Evolutionary conservation across 345 rosid genomes (phyloP).

Genomic region (Theobroma cacao): DNA sequence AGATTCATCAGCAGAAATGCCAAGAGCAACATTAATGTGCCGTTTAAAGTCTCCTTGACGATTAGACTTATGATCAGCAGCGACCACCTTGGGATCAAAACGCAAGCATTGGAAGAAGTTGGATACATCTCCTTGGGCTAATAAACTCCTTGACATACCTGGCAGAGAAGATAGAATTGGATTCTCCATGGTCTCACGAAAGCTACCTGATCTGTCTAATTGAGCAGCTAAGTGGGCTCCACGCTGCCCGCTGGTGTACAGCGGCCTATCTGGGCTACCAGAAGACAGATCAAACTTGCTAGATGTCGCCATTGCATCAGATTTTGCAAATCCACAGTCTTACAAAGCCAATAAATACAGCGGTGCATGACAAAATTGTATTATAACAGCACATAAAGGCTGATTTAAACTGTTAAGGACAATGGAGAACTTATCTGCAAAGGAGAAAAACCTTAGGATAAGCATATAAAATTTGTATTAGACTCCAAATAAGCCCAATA

Average conservation of each 20-base stretch:
- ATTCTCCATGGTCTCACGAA: constrained; percentile 75
- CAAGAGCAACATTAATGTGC: constrained; percentile 67
- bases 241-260: constrained; percentile 62
- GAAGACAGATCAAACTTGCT: constrained; percentile 86
- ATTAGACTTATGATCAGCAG: constrained; percentile 70
- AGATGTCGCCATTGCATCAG: constrained; percentile 75
- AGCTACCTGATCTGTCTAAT: constrained; percentile 86
- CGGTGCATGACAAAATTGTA: constrained; percentile 65
- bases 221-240: constrained; percentile 75
- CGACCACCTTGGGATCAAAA: constrained; percentile 74
- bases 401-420: constrained; percentile 27
- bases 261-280: constrained; percentile 78
- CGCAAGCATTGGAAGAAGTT: constrained; percentile 72
- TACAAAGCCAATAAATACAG: constrained; percentile 49
- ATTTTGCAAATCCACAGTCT: constrained; percentile 44
- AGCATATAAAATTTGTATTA: constrained; percentile 10
- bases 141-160: constrained; percentile 53
- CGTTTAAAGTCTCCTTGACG: constrained; percentile 75
- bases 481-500: neutral
- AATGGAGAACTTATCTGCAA: constrained; percentile 45
- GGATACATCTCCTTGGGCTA: constrained; percentile 64
- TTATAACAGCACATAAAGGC: constrained; percentile 52
- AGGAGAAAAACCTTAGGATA: constrained; percentile 13
- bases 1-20: constrained; percentile 72
- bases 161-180: constrained; percentile 68